phyloP scores from a whole-genome alignment of 1,284 basidiomycete genomes.

The Sanghuangporus weigelae region DNA sequence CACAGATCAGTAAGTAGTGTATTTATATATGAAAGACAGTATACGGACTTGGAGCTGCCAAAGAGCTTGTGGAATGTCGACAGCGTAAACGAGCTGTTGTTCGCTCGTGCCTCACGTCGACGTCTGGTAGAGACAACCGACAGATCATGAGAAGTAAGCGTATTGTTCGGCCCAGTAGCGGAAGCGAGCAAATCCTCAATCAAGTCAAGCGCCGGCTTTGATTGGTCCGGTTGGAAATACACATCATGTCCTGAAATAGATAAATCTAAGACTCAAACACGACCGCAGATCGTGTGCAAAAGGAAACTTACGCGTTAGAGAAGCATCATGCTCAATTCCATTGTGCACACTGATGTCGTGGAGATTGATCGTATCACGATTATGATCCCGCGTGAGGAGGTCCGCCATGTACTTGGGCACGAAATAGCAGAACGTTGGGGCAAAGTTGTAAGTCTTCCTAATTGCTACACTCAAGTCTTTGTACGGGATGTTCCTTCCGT shows the following conservation, averaged over 20 bases:
- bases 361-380: constrained; percentile 55
- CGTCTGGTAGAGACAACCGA: constrained; percentile 51
- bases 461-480: constrained; percentile 45
- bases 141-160: constrained; percentile 51
- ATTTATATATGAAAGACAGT: constrained; percentile 12
- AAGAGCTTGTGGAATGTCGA: constrained; percentile 51
- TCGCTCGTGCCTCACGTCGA: constrained; percentile 45
- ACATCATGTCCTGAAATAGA: constrained; percentile 51
- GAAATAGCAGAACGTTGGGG: constrained; percentile 58
- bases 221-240: constrained; percentile 46
- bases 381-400: constrained; percentile 51
- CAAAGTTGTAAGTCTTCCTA: constrained; percentile 60
- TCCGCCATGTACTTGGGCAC: constrained; percentile 54
- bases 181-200: constrained; percentile 53
- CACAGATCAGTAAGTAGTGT: constrained; percentile 6
- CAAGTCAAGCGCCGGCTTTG: constrained; percentile 40
- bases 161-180: constrained; percentile 54
- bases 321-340: constrained; percentile 75
- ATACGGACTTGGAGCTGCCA: constrained; percentile 59
- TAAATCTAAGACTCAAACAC: background rate
- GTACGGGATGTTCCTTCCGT: constrained; percentile 64
- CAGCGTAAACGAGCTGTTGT: constrained; percentile 51
- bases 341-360: constrained; percentile 65
- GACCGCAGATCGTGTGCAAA: background rate
- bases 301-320: constrained; percentile 52